Base-by-base conservation (phyloP, 192 early-diverging fungal species). In the Coemansia sp. region DNA sequence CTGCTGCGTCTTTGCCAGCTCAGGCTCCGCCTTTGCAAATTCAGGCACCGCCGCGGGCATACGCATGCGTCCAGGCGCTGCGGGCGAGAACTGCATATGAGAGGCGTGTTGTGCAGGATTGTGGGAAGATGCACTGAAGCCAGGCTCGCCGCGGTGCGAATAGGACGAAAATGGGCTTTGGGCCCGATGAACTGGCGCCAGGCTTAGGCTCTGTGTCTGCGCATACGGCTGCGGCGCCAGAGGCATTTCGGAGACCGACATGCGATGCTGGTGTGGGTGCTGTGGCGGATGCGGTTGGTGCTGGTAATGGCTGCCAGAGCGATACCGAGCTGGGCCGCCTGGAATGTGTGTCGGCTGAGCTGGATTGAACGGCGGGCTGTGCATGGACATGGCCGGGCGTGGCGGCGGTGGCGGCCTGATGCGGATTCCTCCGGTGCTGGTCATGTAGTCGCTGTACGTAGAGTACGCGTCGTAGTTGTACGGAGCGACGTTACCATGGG, bases 381-480 rank as follows among this genome's bases (percentile, higher is more conserved):
- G 75, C 55, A 61, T 58, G 24, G 63, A 5, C 60, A 50, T 49
- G 60, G 47, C 45, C n/a, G 60, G 48, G 24, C 23, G 49, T 32
- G 60, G 59, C 58, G 70, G 60, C 11, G 62, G 54, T 5, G 45
- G 62, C n/a, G 70, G 70, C 49, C 62, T 71, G 47, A 73, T 70
- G 43, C 76, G 67, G 38, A 79, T 79, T 3, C 64, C 56, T 37
- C 76, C 76, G 15, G 76, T 62, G 58, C 63, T 79, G 48, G 71
- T 39, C 49, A 79, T 70, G 49, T 65, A 79, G 65, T 79, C 76
- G 29, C 76, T 57, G 49, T 79, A 79, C 4, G 76, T 60, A n/a
- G 71, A 67, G 68, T 66, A 79, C 22, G 67, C 24, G 67, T 79
- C 76, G 52, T 64, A 27, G 68, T 73, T 73, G 71, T 79, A 79